phyloP scores from a whole-genome alignment of 2,329 filamentous ascomycete genomes.

The Aspergillus proliferans region DNA sequence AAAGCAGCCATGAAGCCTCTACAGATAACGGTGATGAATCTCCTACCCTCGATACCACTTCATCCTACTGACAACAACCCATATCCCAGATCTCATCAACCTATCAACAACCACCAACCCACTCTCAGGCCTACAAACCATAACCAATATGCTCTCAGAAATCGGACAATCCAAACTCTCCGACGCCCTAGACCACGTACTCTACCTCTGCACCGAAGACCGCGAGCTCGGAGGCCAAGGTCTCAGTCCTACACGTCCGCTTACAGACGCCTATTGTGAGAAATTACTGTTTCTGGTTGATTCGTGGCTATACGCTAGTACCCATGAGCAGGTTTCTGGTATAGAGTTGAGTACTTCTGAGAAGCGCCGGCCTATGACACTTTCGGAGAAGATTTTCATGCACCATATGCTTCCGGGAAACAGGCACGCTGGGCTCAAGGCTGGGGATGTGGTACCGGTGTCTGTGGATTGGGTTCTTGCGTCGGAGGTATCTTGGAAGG shows the following conservation, averaged over 20 bases:
- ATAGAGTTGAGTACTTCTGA: neutral
- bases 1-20: no score
- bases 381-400: constrained; percentile 37
- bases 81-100: neutral
- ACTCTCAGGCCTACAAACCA: neutral
- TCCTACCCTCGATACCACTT: neutral
- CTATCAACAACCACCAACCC: neutral
- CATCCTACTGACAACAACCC: neutral
- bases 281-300: neutral
- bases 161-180: neutral
- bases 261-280: neutral
- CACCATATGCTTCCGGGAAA: constrained; percentile 26
- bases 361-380: constrained; percentile 4
- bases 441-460: constrained; percentile 39
- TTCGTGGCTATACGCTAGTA: neutral
- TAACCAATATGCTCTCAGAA: neutral
- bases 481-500: constrained; percentile 38
- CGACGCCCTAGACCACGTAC: neutral
- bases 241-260: neutral
- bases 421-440: constrained; percentile 15
- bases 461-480: constrained; percentile 45
- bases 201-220: neutral
- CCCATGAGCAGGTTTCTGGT: neutral
- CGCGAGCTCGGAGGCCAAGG: neutral
- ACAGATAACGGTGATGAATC: no score